phyloP scores from a whole-genome alignment of 306 rosid species.

The Gastrolobium villosum region DNA sequence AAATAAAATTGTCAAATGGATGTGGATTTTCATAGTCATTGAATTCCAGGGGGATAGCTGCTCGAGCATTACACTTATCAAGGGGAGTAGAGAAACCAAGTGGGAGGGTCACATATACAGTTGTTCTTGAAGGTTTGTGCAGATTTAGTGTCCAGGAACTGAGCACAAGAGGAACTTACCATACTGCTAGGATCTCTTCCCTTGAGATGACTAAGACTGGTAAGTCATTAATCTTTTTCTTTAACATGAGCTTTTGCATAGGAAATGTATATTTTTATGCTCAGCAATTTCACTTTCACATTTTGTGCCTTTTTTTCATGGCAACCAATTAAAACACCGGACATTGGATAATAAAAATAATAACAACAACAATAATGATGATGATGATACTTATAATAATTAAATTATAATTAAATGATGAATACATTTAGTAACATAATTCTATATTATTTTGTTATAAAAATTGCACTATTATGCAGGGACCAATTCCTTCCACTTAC shows the following conservation, averaged over 20 bases:
- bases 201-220: constrained; percentile 93
- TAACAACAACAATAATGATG: constrained; percentile 26
- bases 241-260: constrained; percentile 10
- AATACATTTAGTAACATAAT: constrained; percentile 22
- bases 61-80: constrained; percentile 93
- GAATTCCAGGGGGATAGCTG: constrained; percentile 91
- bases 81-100: constrained; percentile 99
- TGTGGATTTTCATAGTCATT: constrained; percentile 48
- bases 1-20: constrained; percentile 27
- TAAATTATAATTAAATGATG: background rate
- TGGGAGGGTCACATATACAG: constrained; percentile 95
- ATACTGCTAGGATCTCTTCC: constrained; percentile 87
- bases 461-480: background rate
- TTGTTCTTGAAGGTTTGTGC: constrained; percentile 98
- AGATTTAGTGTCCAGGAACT: constrained; percentile 93
- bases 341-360: constrained; percentile 4
- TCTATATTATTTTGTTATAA: background rate
- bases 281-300: constrained; percentile 22
- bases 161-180: constrained; percentile 97
- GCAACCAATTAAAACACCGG: background rate
- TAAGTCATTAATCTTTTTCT: constrained; percentile 40
- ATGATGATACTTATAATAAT: too few species aligned
- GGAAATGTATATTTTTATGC: constrained; percentile 9
- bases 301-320: background rate
- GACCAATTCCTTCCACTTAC: background rate